Evolutionary conservation across 2,329 filamentous ascomycete genomes (phyloP), one percentile per base, ranked within the genome.

Genomic region (Hypoxylon sp.): DNA sequence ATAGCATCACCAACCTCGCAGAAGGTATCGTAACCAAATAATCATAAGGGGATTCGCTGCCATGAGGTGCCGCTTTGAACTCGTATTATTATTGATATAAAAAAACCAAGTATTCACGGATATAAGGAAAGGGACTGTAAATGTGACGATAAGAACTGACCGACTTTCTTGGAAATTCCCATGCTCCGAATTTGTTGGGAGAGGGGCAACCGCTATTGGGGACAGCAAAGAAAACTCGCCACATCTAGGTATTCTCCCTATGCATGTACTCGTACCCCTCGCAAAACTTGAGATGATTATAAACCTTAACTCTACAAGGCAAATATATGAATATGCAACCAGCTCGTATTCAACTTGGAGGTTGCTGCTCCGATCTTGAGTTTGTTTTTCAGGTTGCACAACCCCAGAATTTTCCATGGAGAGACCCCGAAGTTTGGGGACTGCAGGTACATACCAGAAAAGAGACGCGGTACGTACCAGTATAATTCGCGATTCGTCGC

Each of bases 141-240:
- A 52, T 38, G 17, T n/a, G 28, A 51, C 25, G 34, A 21, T 51
- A 60, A 28, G 17, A 17, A 21, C 17, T 43, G 38, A 43, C 38
- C 38, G 38, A 43, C 38, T 19, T 43, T 43, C 38, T 43, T 9
- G 13, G 34, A n/a, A 14, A 7, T 61, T 38, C 36, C 14, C 28
- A 38, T 56, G 43, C 58, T 52, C 25, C 46, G 46, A 65, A 55
- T 68, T 67, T 68, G 65, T 68, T 68, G 65, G 61, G 65, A 56
- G 52, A 57, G 65, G 65, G 65, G 60, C 55, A 63, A 60, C 32
- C 23, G 59, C 23, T 32, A 7, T 60, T 57, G 30, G 21, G 17
- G 60, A 17, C 17, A 30, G 56, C 21, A 21, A 55, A 43, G n/a
- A 43, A 21, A 55, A 63, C 21, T 52, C 21, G 51, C 52, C 48